These are phyloP conservation scores for Geranomyces michiganensis DNA, from an alignment of 192 early-diverging fungal species.

Conservation along the genomic window DNA sequence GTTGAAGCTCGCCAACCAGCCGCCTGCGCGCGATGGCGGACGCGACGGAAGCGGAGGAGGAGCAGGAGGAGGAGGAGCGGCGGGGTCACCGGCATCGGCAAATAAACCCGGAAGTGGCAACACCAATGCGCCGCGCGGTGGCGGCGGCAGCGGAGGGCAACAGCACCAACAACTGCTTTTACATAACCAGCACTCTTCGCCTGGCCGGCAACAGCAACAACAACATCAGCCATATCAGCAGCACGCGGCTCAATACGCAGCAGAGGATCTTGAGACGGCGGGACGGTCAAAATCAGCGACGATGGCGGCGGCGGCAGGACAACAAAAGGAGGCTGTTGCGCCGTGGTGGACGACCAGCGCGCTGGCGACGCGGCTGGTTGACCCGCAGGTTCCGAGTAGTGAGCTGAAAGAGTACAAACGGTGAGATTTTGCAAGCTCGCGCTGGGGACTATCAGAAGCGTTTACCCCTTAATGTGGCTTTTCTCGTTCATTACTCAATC, in stretches of 20 bases:
- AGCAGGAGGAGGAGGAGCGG: too few relatives aligned
- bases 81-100: neutral
- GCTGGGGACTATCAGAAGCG: too few relatives aligned
- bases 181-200: neutral
- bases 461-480: too few relatives aligned
- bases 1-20: slow-evolving; percentile 40
- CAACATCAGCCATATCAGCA: neutral
- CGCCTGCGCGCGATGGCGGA: neutral
- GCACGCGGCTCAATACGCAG: neutral
- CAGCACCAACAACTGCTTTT: neutral
- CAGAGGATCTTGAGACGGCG: neutral
- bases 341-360: slow-evolving; percentile 57
- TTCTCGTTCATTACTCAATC: too few relatives aligned
- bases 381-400: slow-evolving; percentile 49
- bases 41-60: too few relatives aligned
- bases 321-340: slow-evolving; percentile 25
- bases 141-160: neutral
- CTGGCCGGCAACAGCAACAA: neutral
- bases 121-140: too few relatives aligned
- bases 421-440: slow-evolving; percentile 6
- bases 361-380: slow-evolving; percentile 48
- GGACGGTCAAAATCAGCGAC: slow-evolving; percentile 1
- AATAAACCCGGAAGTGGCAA: slow-evolving; percentile 8
- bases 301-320: neutral
- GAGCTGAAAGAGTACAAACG: slow-evolving; percentile 58